Conservation (phyloP, 305 asterid genomes). For the Rubia occidens region DNA sequence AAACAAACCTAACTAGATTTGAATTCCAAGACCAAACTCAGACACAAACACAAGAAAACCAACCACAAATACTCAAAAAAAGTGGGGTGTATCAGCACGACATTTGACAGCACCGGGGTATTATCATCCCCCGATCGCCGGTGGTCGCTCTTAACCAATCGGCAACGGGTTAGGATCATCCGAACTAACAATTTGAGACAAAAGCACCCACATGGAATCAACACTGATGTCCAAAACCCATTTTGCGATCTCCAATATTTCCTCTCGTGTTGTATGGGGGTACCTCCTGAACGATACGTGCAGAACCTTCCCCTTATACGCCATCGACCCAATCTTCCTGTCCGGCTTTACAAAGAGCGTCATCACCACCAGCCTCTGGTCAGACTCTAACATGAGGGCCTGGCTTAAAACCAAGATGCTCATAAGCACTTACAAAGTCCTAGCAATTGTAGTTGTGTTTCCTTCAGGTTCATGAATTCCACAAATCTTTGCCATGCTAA, state of each 20-base stretch:
- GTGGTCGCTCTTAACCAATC: constrained; percentile 10
- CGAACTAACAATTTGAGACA: constrained; percentile 30
- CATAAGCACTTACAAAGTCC: neutral
- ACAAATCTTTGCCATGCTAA: no score
- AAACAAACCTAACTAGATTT: no score
- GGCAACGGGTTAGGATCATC: constrained; percentile 25
- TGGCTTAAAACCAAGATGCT: neutral
- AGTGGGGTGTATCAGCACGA: constrained; percentile 25
- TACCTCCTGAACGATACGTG: constrained; percentile 38
- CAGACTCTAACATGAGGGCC: no score
- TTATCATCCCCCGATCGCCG: constrained; percentile 19
- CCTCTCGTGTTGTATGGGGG: constrained; percentile 24
- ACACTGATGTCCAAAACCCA: constrained; percentile 25
- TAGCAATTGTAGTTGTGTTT: no score
- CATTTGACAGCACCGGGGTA: constrained; percentile 35
- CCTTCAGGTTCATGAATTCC: no score
- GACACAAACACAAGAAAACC: no score
- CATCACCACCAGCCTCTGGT: no score
- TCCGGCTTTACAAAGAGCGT: no score
- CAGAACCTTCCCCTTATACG: no score
- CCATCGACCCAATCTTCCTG: no score
- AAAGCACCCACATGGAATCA: constrained; percentile 28
- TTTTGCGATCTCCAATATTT: constrained; percentile 26
- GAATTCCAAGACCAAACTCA: constrained; percentile 28
- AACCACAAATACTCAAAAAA: constrained; percentile 30